Evolutionary conservation across 352 stramenopile genomes (phyloP), one percentile per base, ranked within the genome.

Genomic region (Phytophthora agathidicida): DNA sequence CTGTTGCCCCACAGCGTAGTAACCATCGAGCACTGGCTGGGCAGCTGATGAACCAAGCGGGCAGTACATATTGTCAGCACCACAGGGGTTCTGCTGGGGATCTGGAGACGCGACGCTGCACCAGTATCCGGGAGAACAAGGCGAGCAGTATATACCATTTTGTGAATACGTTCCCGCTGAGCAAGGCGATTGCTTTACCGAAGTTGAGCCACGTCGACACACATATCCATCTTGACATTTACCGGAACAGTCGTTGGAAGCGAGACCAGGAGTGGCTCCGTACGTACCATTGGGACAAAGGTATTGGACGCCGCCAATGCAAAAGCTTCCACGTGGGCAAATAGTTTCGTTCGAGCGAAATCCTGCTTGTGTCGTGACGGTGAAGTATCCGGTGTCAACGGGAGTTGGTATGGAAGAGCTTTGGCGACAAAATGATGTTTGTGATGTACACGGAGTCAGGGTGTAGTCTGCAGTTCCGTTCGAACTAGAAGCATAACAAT

Each of bases 261-360:
- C 37, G 20, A 91, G 65, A 13, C 81, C 84, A 5, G 49, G 74
- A 2, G 68, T 76, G 2, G 39, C 51, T 6, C 77, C 84, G 36
- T 76, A 93, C 9, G 73, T 89, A 11, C 82, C 68, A 47, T 52
- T 43, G 19, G 81, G 76, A 26, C 84, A 93, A 32, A 71, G 38
- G 39, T 85, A 78, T 23, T 65, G 56, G 14, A 87, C 46, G 0
- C 84, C 84, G 7, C 57, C 47, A n/a, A 77, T 31, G 48, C 84
- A 93, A 54, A 79, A 93, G 30, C 68, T 89, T 3, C 84, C 84
- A 8, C 52, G 19, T 3, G 81, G 77, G 46, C 81, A 93, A 43
- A 84, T 69, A 6, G 36, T 42, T 42, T 93, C 71, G 37, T 80
- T 75, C 6, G 80, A 61, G 8, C 75, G 80, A 20, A 80, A 33